Conservation (phyloP, 495 filamentous ascomycete species). For the Letharia lupina region DNA sequence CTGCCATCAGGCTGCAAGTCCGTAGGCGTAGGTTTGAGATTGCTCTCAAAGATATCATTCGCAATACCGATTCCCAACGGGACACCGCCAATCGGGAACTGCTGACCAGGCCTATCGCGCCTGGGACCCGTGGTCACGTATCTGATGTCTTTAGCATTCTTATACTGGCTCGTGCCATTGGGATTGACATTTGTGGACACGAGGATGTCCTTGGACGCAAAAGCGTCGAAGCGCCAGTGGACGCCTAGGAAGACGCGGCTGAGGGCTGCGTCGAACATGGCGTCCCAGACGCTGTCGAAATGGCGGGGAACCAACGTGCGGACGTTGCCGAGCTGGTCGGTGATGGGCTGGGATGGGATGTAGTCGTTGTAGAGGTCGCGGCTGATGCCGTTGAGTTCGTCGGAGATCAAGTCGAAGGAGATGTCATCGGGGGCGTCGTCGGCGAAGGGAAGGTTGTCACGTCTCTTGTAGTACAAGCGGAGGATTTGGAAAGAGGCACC, state of each 20-base stretch:
- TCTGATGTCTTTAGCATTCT: background rate
- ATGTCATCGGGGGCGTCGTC: slow-evolving; percentile 28
- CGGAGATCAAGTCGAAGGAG: slow-evolving; percentile 27
- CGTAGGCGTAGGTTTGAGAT: slow-evolving; percentile 27
- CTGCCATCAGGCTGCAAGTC: slow-evolving; percentile 22
- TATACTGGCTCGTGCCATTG: background rate
- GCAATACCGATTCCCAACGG: slow-evolving; percentile 34
- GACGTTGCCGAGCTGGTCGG: slow-evolving; percentile 29
- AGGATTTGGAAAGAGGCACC: slow-evolving; percentile 31
- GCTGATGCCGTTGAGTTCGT: slow-evolving; percentile 32
- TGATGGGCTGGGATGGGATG: slow-evolving; percentile 27
- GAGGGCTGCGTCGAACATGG: slow-evolving; percentile 31
- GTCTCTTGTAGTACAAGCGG: slow-evolving; percentile 30
- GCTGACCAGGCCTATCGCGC: slow-evolving; percentile 17
- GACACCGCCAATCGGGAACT: slow-evolving; percentile 32
- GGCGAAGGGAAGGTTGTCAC: slow-evolving; percentile 25
- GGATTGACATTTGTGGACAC: slow-evolving; percentile 16
- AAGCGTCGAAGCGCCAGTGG: slow-evolving; percentile 33
- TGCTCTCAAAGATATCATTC: slow-evolving; percentile 31
- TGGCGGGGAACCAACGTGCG: slow-evolving; percentile 25
- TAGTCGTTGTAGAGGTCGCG: slow-evolving; percentile 29
- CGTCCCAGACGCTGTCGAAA: slow-evolving; percentile 30
- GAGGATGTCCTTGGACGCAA: slow-evolving; percentile 26
- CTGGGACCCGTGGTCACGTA: background rate
- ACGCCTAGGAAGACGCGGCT: slow-evolving; percentile 32